Evolutionary conservation across 2,329 filamentous ascomycete genomes (phyloP).

Genomic region (Sclerotinia nivalis): DNA sequence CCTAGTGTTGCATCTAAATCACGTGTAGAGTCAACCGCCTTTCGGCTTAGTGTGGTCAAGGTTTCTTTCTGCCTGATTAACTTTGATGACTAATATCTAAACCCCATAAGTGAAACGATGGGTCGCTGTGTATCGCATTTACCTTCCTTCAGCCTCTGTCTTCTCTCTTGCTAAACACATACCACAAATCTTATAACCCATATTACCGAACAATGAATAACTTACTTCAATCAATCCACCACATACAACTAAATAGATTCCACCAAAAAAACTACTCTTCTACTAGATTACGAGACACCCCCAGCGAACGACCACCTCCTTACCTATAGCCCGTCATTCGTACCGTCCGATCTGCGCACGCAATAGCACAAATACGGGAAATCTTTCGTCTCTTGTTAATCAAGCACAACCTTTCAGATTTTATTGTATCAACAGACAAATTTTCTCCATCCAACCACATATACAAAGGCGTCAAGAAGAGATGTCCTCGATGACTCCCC

Average conservation of each 20-base stretch:
- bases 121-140: background rate
- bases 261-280: constrained; percentile 27
- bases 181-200: constrained; percentile 23
- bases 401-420: background rate
- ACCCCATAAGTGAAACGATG: background rate
- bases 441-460: constrained; percentile 38
- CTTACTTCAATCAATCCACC: constrained; percentile 29
- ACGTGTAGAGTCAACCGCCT: background rate
- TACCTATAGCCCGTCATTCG: constrained; percentile 22
- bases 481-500: constrained; percentile 49
- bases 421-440: background rate
- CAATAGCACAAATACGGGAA: constrained; percentile 7
- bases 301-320: constrained; percentile 35
- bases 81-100: constrained; percentile 12
- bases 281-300: constrained; percentile 27
- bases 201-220: constrained; percentile 37
- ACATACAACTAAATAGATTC: constrained; percentile 27
- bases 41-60: background rate
- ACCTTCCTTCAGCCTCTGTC: constrained; percentile 9
- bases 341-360: constrained; percentile 3
- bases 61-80: background rate
- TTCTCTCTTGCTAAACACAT: constrained; percentile 20
- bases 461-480: constrained; percentile 51
- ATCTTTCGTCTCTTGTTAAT: background rate
- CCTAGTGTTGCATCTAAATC: background rate